Evolutionary conservation across 2,329 filamentous ascomycete species (phyloP), one percentile per base, ranked within the genome.

Genomic region (Penicillium frequentans): DNA sequence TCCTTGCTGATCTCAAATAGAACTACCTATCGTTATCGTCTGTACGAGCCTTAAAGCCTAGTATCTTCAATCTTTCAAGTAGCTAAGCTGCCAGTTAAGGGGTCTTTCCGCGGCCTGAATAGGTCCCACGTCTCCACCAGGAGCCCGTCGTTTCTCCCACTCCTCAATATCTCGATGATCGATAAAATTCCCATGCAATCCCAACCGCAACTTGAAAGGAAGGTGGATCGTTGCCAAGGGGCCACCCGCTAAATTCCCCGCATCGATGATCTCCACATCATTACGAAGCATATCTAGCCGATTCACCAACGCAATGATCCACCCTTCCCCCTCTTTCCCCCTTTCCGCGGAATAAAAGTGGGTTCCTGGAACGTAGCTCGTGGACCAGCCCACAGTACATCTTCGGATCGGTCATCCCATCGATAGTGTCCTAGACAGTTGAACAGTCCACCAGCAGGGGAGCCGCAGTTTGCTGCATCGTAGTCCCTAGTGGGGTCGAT

Each of bases 261-360:
- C 69, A 45, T 74, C 72, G 23, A 76, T 62, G 10, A 75, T 68
- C 35, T 70, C 61, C n/a, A 75, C 62, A 57, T 76, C 73, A 54
- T 72, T 73, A 7, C 68, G 56, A 37, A 70, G 52, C 26, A 69
- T 63, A 60, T 81, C 80, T 4, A 81, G 73, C 52, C 71, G 69
- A 47, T 72, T 72, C 23, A 71, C 44, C 4, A 73, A 51, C 1
- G 61, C 64, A 19, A 73, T 64, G 5, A 74, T 58, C 43, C 69
- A 74, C 0, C 71, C 71, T 9, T 71, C 71, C 3, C 70, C 71
- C 58, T 73, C 71, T 51, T 68, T 65, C 39, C 70, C 70, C 31
- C 39, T 11, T 21, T 23, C 19, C 19, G n/a, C 3, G 19, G 39
- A 42, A 42, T 42, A 11, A 42, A 42, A 13, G 39, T 42, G 1